These are phyloP conservation scores for Alectoria sarmentosa DNA, from an alignment of 495 filamentous ascomycete species.

Conservation along the genomic window DNA sequence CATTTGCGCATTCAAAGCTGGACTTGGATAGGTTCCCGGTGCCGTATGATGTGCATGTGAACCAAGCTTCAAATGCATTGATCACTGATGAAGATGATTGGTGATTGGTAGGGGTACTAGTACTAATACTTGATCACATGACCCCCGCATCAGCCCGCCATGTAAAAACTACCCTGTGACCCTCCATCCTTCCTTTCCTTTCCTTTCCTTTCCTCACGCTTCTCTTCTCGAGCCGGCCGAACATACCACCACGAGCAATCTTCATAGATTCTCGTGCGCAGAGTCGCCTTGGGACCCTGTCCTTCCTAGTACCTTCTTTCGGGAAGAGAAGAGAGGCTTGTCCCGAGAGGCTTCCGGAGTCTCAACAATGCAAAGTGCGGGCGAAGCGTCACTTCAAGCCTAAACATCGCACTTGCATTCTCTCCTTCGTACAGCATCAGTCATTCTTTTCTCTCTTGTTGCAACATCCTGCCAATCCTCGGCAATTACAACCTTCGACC, in stretches of 20 bases:
- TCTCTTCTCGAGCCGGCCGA: constrained; percentile 25
- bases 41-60: too few relatives aligned
- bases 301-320: constrained; percentile 25
- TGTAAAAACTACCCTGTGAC: not conserved
- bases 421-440: not conserved
- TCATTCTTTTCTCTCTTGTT: constrained; percentile 30
- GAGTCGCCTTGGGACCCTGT: constrained; percentile 27
- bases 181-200: not conserved
- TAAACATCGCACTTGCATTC: constrained; percentile 3
- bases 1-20: not conserved
- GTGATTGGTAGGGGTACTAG: too few relatives aligned
- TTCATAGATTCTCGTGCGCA: constrained; percentile 27
- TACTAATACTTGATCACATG: not conserved
- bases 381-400: constrained; percentile 27
- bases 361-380: constrained; percentile 28
- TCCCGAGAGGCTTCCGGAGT: constrained; percentile 27
- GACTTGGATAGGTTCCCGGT: not conserved
- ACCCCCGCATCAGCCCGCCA: not conserved
- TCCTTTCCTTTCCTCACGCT: constrained; percentile 24
- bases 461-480: constrained; percentile 5
- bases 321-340: constrained; percentile 24
- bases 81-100: too few relatives aligned
- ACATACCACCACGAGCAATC: constrained; percentile 27
- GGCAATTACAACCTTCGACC: constrained; percentile 25
- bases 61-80: too few relatives aligned